Conservation (phyloP, 305 asterid species). For the Ilex paraguariensis region DNA sequence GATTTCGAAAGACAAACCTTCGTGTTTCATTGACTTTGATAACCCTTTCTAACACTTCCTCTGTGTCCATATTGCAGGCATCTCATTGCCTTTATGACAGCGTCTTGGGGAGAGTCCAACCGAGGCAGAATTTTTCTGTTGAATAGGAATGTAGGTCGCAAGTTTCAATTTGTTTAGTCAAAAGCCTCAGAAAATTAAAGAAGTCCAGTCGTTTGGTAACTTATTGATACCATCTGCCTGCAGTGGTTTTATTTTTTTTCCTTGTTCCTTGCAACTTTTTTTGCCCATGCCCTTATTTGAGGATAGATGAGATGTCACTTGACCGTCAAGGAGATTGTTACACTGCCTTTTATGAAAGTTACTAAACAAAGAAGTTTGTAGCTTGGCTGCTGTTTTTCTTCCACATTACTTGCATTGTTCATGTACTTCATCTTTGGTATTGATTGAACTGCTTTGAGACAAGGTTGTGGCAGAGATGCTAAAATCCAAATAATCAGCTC, state of each 20-base stretch:
- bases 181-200: constrained; percentile 5
- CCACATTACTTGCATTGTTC: too few relatives aligned
- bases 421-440: too few relatives aligned
- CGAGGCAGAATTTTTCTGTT: not conserved
- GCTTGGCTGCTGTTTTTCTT: too few relatives aligned
- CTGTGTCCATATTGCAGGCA: constrained; percentile 23
- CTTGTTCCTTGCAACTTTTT: not conserved
- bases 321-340: not conserved
- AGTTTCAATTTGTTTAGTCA: not conserved
- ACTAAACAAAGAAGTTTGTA: too few relatives aligned
- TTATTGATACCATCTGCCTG: not conserved
- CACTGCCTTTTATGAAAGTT: too few relatives aligned
- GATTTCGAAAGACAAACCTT: not conserved
- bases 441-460: too few relatives aligned
- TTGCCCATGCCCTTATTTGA: too few relatives aligned
- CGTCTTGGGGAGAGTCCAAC: constrained; percentile 1
- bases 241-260: not conserved
- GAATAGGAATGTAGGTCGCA: constrained; percentile 15
- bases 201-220: not conserved
- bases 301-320: too few relatives aligned
- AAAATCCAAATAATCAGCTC: too few relatives aligned
- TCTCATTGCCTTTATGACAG: constrained; percentile 42
- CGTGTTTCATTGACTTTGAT: not conserved
- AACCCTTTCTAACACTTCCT: constrained; percentile 6
- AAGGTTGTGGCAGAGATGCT: too few relatives aligned